Evolutionary conservation across 2,329 filamentous ascomycete species (phyloP), one percentile per base, ranked within the genome.

Genomic region (Hypoxylon sp.): DNA sequence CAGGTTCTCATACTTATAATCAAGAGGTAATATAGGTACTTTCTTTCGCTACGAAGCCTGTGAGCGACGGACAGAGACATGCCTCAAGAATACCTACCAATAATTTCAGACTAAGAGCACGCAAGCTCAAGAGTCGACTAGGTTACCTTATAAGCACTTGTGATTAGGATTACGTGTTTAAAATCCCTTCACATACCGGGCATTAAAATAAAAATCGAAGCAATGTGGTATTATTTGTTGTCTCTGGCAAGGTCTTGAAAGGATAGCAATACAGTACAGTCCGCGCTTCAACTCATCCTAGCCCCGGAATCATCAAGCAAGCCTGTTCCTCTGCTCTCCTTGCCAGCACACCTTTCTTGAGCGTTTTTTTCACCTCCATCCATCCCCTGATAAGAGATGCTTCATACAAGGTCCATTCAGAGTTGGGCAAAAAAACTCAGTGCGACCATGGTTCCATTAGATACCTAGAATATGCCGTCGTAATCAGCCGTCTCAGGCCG

Each of bases 191-290:
- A 54, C 37, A 8, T 48, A 35, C 29, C 19, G 47, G 35, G 22
- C 29, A 19, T 33, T 1, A 46, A 19, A 33, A 17, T 55, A 35
- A 31, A 68, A 68, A 52, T 60, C 58, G 68, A 68, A 68, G 64
- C 61, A 52, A 52, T 57, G 37, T 58, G 54, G 35, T 70, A 67
- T 67, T 68, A 66, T 65, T 62, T 62, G 51, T 64, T 65, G 57
- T 29, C 53, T 58, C 53, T 57, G 47, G 17, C 50, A 60, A 67
- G 53, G 44, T 50, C 42, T 48, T 48, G 35, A 37, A 50, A 50
- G 29, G 55, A 22, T 33, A 50, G 51, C 44, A 51, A 24, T 19
- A 62, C 37, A 59, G 52, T 22, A 46, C 37, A 61, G 57, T 29
- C 46, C 29, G 6, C 31, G 26, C 52, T 42, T 62, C 24, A 50